These are phyloP conservation scores for Chrysanthemum lavandulifolium DNA, from an alignment of 129 eudicot genomes.

Conservation along the genomic window DNA sequence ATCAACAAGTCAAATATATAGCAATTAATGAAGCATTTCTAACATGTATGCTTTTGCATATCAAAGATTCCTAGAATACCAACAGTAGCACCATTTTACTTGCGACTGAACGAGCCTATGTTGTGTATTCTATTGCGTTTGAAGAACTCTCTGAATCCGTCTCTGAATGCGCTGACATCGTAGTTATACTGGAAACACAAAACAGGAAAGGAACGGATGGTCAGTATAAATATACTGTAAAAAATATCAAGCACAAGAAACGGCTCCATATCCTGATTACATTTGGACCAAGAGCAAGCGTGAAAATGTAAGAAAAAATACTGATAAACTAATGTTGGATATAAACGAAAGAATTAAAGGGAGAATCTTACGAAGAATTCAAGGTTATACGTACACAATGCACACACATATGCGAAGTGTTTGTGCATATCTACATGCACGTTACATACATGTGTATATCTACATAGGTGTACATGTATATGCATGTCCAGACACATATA, in stretches of 20 bases:
- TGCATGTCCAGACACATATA: neutral
- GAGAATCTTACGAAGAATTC: neutral
- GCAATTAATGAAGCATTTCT: neutral
- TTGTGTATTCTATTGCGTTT: constrained; percentile 80
- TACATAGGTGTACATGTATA: neutral
- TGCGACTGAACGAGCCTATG: constrained; percentile 39
- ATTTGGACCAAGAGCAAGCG: neutral
- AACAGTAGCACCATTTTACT: constrained; percentile 26
- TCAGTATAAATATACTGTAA: constrained; percentile 11
- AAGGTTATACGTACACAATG: too few species aligned
- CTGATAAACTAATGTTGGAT: neutral
- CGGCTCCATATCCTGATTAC: neutral
- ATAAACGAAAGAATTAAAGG: neutral
- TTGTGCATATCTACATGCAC: too few species aligned
- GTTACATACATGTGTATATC: neutral
- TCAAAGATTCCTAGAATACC: neutral
- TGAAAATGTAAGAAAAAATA: neutral
- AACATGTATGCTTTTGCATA: constrained; percentile 3
- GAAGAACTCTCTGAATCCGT: constrained; percentile 90
- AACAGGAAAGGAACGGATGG: neutral
- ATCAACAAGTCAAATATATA: constrained; percentile 6
- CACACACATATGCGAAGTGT: too few species aligned
- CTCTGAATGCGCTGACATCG: constrained; percentile 71
- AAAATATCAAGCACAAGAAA: neutral
- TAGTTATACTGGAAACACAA: constrained; percentile 59